Percentiles rank a stretch among this genome's conserved stretches.
These are phyloP conservation scores for Lomentospora prolificans DNA, from an alignment of 2,329 filamentous ascomycete species.

Conservation along the genomic window DNA sequence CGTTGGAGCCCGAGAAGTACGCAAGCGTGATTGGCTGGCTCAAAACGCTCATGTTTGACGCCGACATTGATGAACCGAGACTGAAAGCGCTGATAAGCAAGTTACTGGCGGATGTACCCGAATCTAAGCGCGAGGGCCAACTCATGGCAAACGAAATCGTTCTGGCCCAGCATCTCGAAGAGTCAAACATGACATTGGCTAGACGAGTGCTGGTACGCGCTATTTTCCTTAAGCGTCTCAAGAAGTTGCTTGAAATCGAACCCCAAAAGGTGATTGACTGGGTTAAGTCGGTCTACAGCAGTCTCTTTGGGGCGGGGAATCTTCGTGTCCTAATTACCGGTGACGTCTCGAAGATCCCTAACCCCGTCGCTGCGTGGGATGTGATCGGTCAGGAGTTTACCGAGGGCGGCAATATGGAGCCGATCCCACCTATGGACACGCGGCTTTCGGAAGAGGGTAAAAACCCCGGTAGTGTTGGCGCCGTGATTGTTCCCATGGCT, in stretches of 20 bases:
- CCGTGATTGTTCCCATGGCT: constrained; percentile 79
- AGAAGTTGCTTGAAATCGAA: constrained; percentile 67
- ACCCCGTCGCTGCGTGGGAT: constrained; percentile 75
- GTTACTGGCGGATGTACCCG: constrained; percentile 82
- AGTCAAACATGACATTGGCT: constrained; percentile 65
- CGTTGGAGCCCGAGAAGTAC: constrained; percentile 85
- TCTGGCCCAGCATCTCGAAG: constrained; percentile 70
- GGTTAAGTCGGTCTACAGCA: constrained; percentile 65
- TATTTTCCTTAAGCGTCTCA: constrained; percentile 76
- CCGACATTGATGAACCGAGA: constrained; percentile 67
- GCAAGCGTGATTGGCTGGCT: constrained; percentile 73
- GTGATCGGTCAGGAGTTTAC: constrained; percentile 42
- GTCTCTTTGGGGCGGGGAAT: constrained; percentile 76
- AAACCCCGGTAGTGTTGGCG: constrained; percentile 62
- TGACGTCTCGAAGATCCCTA: constrained; percentile 61
- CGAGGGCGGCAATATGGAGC: constrained; percentile 42
- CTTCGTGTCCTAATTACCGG: constrained; percentile 77
- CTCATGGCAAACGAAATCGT: constrained; percentile 56
- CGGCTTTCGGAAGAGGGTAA: constrained; percentile 68
- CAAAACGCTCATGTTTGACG: constrained; percentile 75
- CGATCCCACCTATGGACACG: constrained; percentile 59
- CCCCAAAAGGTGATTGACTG: constrained; percentile 65
- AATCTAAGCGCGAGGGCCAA: constrained; percentile 78
- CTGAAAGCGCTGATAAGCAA: constrained; percentile 62
- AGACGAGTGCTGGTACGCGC: constrained; percentile 77